Evolutionary conservation across 2,329 filamentous ascomycete genomes (phyloP), one percentile per base, ranked within the genome.

Genomic region (Exophiala spinifera): DNA sequence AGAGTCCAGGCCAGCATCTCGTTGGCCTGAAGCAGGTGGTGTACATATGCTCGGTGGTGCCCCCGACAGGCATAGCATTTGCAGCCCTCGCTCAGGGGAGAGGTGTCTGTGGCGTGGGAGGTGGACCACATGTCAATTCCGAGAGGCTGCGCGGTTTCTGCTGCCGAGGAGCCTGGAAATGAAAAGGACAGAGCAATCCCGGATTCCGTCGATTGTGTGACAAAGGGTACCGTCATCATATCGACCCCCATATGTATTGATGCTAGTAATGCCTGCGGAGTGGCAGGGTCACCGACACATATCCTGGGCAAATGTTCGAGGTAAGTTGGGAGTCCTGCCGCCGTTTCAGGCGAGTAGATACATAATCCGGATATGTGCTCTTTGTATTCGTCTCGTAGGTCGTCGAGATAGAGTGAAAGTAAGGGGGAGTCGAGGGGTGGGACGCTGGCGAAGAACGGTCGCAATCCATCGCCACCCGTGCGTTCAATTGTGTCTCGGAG

Each of bases 1-100:
- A 99, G 78, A 0, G 87, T 88, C 94, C 94, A 99, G 20, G 87
- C 92, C 3, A 96, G 83, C 94, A 99, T 97, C 72, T 99, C 94
- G 67, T 91, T 95, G 0, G 94, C 91, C 44, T 83, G 79, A 4
- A 99, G 81, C 1, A 97, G 79, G 70, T 99, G 94, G 61, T 91
- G 87, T 33, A 99, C 67, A 70, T 89, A 99, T 0, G 94, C 92
- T 46, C 86, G 79, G 71, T 96, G 90, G 70, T 97, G 92, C 15
- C 81, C 81, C 1, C 77, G 82, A 76, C 94, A 99, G 19, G 90
- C 78, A 69, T 95, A 92, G 77, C 94, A 99, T 47, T 72, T 64
- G 70, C 94, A 99, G 14, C 71, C 78, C 4, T 77, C 64, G 1
- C 72, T 67, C 2, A 96, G 74, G 0, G 92, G 85, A 0, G 71